Conservation (phyloP, 2,329 filamentous ascomycete species). For the Cyphellophora europaea region DNA sequence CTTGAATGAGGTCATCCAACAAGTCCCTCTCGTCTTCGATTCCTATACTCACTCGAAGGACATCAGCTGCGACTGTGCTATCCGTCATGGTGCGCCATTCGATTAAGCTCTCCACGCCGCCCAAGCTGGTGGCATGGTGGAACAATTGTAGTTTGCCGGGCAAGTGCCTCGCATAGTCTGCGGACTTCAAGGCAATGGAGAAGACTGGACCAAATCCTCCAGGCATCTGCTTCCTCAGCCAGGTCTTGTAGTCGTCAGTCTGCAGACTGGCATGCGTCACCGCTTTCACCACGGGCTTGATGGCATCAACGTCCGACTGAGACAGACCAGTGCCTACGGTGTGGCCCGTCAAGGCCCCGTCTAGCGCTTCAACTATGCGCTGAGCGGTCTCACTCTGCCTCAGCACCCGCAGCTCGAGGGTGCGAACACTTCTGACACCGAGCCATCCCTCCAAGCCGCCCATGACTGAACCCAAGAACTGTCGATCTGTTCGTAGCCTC, state of each 20-base stretch:
- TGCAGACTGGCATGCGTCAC: constrained; percentile 77
- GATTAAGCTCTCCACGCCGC: constrained; percentile 89
- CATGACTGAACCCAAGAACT: constrained; percentile 75
- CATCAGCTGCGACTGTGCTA: constrained; percentile 54
- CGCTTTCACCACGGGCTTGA: constrained; percentile 47
- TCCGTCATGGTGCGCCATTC: constrained; percentile 96
- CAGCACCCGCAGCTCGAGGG: constrained; percentile 71
- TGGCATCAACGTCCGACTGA: constrained; percentile 31
- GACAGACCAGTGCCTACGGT: constrained; percentile 27
- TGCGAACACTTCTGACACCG: constrained; percentile 75
- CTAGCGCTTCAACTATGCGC: constrained; percentile 63
- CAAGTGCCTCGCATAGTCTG: constrained; percentile 54
- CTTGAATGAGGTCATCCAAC: constrained; percentile 61
- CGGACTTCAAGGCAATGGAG: constrained; percentile 55
- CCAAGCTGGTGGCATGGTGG: constrained; percentile 88
- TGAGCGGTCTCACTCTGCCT: constrained; percentile 65
- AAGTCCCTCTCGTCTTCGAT: constrained; percentile 83
- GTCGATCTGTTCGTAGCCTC: constrained; percentile 56
- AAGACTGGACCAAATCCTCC: constrained; percentile 86
- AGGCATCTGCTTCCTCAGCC: constrained; percentile 84
- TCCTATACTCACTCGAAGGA: constrained; percentile 77
- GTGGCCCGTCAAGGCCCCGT: constrained; percentile 35
- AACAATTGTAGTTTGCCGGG: constrained; percentile 75
- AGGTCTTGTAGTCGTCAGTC: constrained; percentile 51
- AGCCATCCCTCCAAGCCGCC: constrained; percentile 89